Conservation (phyloP, 225 moss, liverwort and hornwort species). For the Antitrichia curtipendula region DNA sequence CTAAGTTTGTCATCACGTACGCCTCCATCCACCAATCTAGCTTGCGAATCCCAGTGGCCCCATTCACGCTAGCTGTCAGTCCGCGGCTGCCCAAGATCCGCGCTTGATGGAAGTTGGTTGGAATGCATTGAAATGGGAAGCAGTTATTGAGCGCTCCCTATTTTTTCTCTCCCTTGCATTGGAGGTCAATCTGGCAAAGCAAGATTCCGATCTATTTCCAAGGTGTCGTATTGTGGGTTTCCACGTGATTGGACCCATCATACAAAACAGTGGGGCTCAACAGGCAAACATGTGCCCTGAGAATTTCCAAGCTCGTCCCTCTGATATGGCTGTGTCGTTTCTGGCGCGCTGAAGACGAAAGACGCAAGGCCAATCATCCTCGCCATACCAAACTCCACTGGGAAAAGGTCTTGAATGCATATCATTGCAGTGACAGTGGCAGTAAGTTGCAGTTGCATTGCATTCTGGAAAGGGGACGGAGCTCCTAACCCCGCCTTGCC, state of each 20-base stretch:
- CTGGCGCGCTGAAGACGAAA: not conserved
- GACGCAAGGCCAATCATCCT: not conserved
- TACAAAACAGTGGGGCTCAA: not conserved
- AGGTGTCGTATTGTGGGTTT: not conserved
- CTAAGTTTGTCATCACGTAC: not conserved
- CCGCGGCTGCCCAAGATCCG: not conserved
- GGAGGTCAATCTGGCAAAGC: constrained; percentile 9
- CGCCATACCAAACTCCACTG: not conserved
- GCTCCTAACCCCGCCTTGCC: not conserved
- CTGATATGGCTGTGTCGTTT: not conserved
- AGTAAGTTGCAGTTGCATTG: not conserved
- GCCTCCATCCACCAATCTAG: not conserved
- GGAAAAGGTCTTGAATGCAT: not conserved
- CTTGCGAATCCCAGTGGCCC: not conserved
- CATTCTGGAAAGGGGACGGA: not conserved
- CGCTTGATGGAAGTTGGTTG: not conserved
- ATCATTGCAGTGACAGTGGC: not conserved
- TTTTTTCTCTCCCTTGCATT: not conserved
- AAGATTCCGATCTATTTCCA: not conserved
- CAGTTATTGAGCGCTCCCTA: not conserved
- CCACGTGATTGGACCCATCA: constrained; percentile 5
- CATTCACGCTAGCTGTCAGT: not conserved
- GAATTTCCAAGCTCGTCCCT: not conserved
- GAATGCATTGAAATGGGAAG: not conserved
- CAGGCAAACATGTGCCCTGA: not conserved